Base-by-base conservation (phyloP, 352 stramenopile species). In the Phytophthora pini region DNA sequence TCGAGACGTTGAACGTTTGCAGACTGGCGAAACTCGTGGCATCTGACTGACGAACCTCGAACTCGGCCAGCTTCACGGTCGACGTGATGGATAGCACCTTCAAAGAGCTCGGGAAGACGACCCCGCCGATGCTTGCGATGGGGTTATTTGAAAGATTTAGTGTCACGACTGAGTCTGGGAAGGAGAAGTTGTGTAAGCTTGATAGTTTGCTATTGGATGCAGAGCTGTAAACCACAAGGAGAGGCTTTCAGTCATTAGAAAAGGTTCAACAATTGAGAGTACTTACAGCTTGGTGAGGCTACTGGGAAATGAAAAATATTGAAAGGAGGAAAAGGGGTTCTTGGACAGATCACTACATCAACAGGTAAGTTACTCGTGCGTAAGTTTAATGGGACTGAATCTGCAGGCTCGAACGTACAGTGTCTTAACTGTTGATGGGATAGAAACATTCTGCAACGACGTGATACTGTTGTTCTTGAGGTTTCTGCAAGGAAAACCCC, bases 61-160 rank as follows among this genome's bases (percentile, higher is more conserved):
- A 82, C 62, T 84, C 76, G 10, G 57, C 29, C 11, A 84, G 48
- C 4, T 62, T 71, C 5, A 58, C 64, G 12, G 43, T 70, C 2
- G 63, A 68, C 17, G 55, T 61, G 47, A 84, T 50, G 5, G 47
- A 65, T 11, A 84, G 26, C 2, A 65, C 26, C 11, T 60, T 57
- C 11, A 82, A 45, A 1, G 56, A 70, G 27, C 29, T 61, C 1
- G 76, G 67, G 32, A 84, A 84, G 13, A 63, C 29, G 36, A 84
- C 68, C 4, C 73, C 73, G 13, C 57, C 41, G 36, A 84, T 67
- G 24, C 45, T 55, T n/a, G 46, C 59, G 70, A 84, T 68, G 9
- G 73, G 62, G 47, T 84, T 84, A 17, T 29, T 68, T 0, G 68
- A 72, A 2, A 84, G 29, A 27, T 76, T 84, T 50, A 84, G 76